Conservation (phyloP, 2,329 filamentous ascomycete species). For the Talaromyces sp. region DNA sequence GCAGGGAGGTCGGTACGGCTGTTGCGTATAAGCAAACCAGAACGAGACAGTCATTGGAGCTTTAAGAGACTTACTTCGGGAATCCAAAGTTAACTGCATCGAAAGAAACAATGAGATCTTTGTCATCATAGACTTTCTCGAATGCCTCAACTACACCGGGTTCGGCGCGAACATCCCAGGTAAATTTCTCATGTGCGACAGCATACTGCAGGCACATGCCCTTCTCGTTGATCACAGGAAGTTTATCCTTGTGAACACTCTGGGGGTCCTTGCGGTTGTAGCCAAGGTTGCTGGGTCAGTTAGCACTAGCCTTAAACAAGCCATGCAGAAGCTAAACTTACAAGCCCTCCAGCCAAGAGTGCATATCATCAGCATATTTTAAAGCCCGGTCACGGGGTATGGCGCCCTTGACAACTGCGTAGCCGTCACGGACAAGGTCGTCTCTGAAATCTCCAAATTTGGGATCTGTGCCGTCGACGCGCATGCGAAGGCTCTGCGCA, state of each 20-base stretch:
- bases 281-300: not conserved
- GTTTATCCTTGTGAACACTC: conserved; percentile 36
- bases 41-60: no score
- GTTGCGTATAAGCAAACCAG: conserved; percentile 8
- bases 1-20: conserved; percentile 30
- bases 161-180: conserved; percentile 36
- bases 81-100: conserved; percentile 16
- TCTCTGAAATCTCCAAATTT: conserved; percentile 39
- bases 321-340: not conserved
- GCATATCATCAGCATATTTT: not conserved
- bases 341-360: not conserved
- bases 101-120: conserved; percentile 22
- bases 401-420: not conserved
- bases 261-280: not conserved
- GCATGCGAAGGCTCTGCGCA: not conserved
- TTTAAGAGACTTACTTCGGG: conserved; percentile 12
- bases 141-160: conserved; percentile 39
- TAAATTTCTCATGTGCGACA: conserved; percentile 3
- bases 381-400: not conserved
- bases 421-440: conserved; percentile 36
- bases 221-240: conserved; percentile 44
- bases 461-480: not conserved
- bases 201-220: conserved; percentile 19
- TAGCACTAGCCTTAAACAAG: not conserved
- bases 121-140: conserved; percentile 35